Conservation (phyloP, 176 grass and related monocot species). For the Eragrostis nindensis region DNA sequence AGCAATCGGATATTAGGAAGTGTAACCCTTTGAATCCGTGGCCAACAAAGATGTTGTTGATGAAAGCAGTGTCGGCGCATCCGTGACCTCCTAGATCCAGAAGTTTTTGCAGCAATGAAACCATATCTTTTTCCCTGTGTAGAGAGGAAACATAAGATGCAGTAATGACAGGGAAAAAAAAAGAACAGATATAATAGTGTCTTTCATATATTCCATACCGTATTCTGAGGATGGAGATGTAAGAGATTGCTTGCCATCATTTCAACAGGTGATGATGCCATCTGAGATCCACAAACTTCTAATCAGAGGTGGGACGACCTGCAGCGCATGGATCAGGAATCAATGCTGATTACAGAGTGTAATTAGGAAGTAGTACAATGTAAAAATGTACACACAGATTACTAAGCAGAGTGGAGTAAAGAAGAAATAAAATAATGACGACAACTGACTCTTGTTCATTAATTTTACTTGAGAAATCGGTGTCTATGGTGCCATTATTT, state of each 20-base stretch:
- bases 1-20: conserved; percentile 18
- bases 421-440: background rate
- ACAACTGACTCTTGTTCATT: background rate
- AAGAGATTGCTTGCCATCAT: conserved; percentile 36
- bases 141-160: conserved; percentile 29
- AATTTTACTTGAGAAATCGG: no score
- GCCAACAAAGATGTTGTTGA: conserved; percentile 34
- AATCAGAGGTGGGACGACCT: background rate
- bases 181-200: background rate
- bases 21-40: conserved; percentile 44
- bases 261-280: conserved; percentile 50
- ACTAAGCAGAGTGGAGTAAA: background rate
- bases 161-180: background rate
- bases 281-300: conserved; percentile 20
- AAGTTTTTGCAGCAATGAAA: conserved; percentile 27
- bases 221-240: conserved; percentile 42
- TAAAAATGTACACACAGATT: background rate
- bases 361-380: background rate
- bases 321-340: conserved; percentile 21
- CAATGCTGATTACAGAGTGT: background rate
- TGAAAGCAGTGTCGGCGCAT: conserved; percentile 41
- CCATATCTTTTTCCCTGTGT: conserved; percentile 41
- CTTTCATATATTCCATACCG: conserved; percentile 37
- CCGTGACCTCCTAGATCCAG: conserved; percentile 24
- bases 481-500: background rate